phyloP scores from a whole-genome alignment of 441 rosid genomes.

The Gossypium lobatum region DNA sequence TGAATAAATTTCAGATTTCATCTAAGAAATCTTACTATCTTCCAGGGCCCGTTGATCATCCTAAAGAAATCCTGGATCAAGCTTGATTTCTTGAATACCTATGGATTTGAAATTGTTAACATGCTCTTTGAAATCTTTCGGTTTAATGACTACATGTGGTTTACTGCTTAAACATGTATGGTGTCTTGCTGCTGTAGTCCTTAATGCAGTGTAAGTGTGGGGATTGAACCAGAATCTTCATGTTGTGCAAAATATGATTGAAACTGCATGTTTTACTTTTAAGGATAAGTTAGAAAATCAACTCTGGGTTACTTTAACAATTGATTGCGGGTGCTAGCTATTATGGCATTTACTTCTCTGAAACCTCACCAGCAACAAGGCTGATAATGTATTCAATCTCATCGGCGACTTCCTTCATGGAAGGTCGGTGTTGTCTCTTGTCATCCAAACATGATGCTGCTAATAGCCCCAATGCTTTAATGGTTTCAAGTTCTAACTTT shows the following conservation, averaged over 20 bases:
- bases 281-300: neutral
- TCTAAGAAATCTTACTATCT: neutral
- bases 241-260: neutral
- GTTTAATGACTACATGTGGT: neutral
- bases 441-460: conserved; percentile 44
- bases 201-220: neutral
- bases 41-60: neutral
- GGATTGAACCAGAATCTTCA: neutral
- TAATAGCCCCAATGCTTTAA: conserved; percentile 36
- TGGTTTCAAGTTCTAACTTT: conserved; percentile 28
- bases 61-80: neutral
- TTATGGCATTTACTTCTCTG: conserved; percentile 1
- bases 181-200: neutral
- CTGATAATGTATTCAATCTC: conserved; percentile 43
- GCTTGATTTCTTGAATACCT: neutral
- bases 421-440: conserved; percentile 40
- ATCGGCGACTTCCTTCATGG: conserved; percentile 47
- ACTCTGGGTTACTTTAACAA: neutral
- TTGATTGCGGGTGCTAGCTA: neutral
- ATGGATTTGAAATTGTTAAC: neutral
- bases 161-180: neutral
- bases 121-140: neutral
- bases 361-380: conserved; percentile 16
- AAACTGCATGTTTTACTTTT: neutral
- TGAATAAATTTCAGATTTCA: neutral